Conservation (phyloP, 139 green algal species). For the Chloropicon primus region DNA sequence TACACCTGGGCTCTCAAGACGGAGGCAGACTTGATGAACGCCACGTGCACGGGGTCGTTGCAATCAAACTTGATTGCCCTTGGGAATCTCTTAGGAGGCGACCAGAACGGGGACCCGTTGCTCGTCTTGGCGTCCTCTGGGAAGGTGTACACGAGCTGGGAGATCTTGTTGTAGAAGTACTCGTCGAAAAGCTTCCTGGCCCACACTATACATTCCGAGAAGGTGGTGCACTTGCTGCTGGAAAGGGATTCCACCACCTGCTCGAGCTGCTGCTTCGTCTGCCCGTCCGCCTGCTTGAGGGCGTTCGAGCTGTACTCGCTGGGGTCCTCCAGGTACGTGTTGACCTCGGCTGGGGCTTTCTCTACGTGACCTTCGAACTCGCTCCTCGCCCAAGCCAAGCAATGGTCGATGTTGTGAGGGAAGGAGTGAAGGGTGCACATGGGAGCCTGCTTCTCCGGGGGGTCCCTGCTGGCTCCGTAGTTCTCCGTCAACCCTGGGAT, state of each 20-base stretch:
- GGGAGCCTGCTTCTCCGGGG: conserved; percentile 86
- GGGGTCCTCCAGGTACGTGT: conserved; percentile 71
- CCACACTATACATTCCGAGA: conserved; percentile 80
- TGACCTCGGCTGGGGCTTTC: conserved; percentile 73
- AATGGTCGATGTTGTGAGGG: conserved; percentile 97
- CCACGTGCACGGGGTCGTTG: conserved; percentile 47
- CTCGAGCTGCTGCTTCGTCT: conserved; percentile 70
- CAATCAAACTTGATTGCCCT: conserved; percentile 57
- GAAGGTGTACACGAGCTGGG: conserved; percentile 90
- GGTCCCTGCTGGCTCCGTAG: conserved; percentile 79
- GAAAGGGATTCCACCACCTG: conserved; percentile 69
- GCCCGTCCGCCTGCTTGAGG: conserved; percentile 36
- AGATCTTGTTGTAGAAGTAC: conserved; percentile 59
- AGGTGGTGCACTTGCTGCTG: conserved; percentile 35
- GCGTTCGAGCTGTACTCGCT: conserved; percentile 41
- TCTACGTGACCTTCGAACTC: conserved; percentile 97
- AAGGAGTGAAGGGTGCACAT: conserved; percentile 99
- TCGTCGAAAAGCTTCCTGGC: conserved; percentile 61
- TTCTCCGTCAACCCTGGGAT: conserved; percentile 91
- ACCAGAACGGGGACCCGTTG: conserved; percentile 88
- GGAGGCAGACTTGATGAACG: not conserved
- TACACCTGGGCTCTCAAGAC: conserved; percentile 60
- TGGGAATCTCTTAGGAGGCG: conserved; percentile 93
- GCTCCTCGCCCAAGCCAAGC: conserved; percentile 25
- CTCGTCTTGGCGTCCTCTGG: conserved; percentile 84